Conservation (phyloP, 129 eudicot genomes). For the Deinandra increscens region DNA sequence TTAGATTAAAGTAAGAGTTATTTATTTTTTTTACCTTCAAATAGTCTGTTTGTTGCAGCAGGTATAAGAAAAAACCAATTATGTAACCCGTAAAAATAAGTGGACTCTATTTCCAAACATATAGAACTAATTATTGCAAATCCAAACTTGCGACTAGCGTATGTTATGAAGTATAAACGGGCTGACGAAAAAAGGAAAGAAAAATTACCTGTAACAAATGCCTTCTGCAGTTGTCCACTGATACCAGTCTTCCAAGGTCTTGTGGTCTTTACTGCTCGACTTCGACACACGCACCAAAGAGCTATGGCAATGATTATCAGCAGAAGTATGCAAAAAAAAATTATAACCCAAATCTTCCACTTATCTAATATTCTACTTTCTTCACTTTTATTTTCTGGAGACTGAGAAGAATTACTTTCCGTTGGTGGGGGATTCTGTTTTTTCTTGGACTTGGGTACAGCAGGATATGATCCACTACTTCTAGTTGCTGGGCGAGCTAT, state of each 20-base stretch:
- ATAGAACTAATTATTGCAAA: too few relatives aligned
- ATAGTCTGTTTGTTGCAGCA: too few relatives aligned
- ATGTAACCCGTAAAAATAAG: too few relatives aligned
- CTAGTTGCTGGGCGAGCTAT: constrained; percentile 56
- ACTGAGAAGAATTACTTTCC: constrained; percentile 12
- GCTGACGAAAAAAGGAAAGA: not conserved
- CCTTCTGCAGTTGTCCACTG: constrained; percentile 91
- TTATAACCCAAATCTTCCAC: constrained; percentile 50
- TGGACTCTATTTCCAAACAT: too few relatives aligned
- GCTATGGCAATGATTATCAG: constrained; percentile 35
- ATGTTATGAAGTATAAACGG: too few relatives aligned
- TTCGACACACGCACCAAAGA: constrained; percentile 47
- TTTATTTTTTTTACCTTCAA: too few relatives aligned
- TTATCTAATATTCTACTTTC: constrained; percentile 16
- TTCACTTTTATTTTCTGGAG: constrained; percentile 16
- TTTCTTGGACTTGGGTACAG: constrained; percentile 35
- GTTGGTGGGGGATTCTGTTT: constrained; percentile 1
- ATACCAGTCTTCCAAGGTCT: constrained; percentile 84
- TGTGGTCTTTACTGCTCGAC: constrained; percentile 54
- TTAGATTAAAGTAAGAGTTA: not conserved
- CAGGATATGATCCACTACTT: constrained; percentile 91
- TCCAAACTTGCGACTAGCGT: too few relatives aligned
- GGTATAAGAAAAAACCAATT: too few relatives aligned
- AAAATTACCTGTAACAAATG: constrained; percentile 68
- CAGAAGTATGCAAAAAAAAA: constrained; percentile 30